Percentiles rank a stretch among this genome's conserved stretches.
These are phyloP conservation scores for Coriolopsis trogii DNA, from an alignment of 1,284 basidiomycete species.

Conservation along the genomic window DNA sequence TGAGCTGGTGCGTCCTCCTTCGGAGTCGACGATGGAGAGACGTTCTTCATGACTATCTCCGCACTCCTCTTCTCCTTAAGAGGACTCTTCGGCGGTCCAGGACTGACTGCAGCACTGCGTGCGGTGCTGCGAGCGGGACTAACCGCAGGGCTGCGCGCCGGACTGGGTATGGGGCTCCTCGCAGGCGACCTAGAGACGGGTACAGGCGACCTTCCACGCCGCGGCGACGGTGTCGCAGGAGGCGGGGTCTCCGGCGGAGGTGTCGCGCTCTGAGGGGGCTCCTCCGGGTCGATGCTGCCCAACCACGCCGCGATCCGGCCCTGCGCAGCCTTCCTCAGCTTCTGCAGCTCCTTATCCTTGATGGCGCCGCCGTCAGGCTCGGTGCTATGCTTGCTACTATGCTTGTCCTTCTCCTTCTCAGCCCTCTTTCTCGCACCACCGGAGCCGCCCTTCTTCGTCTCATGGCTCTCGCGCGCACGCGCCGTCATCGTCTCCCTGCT, in stretches of 20 bases:
- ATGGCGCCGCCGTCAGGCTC: conserved; percentile 12
- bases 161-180: conserved; percentile 1
- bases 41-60: neutral
- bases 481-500: conserved; percentile 21
- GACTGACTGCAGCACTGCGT: conserved; percentile 4
- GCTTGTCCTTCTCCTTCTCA: conserved; percentile 12
- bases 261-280: conserved; percentile 39
- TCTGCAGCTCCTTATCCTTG: conserved; percentile 39
- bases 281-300: conserved; percentile 58
- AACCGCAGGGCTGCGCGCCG: conserved; percentile 5
- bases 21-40: neutral
- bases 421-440: conserved; percentile 13
- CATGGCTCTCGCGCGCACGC: conserved; percentile 26
- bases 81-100: neutral
- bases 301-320: conserved; percentile 80
- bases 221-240: conserved; percentile 1
- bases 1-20: neutral
- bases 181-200: conserved; percentile 1
- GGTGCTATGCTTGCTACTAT: conserved; percentile 23
- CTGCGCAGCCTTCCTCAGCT: conserved; percentile 55
- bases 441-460: conserved; percentile 29
- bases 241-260: conserved; percentile 25
- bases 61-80: neutral
- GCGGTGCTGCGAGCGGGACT: too few relatives aligned
- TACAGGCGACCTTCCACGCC: neutral